These are phyloP conservation scores for Trametes cingulata DNA, from an alignment of 768 basidiomycete genomes.

Conservation along the genomic window DNA sequence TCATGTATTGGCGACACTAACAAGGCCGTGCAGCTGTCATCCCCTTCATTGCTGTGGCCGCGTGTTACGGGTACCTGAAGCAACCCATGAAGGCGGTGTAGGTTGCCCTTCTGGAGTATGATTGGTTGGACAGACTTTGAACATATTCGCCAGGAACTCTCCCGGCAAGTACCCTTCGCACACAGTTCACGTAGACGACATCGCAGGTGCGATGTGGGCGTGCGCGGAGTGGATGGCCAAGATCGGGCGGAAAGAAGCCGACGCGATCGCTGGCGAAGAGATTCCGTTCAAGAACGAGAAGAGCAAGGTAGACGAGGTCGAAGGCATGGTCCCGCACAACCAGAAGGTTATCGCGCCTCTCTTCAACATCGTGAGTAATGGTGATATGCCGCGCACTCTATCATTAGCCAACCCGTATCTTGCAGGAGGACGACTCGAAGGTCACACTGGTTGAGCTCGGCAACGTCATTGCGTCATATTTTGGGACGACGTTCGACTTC, in stretches of 20 bases:
- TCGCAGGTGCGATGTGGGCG: conserved; percentile 77
- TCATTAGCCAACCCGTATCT: not conserved
- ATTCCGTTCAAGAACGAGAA: conserved; percentile 73
- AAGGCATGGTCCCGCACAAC: conserved; percentile 58
- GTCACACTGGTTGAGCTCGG: conserved; percentile 69
- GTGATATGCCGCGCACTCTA: not conserved
- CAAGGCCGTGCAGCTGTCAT: conserved; percentile 49
- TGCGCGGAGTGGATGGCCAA: conserved; percentile 74
- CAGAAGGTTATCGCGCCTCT: conserved; percentile 67
- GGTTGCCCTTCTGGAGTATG: conserved; percentile 26
- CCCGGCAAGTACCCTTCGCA: conserved; percentile 76
- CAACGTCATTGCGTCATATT: conserved; percentile 64
- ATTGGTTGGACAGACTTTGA: conserved; percentile 18
- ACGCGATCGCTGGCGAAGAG: conserved; percentile 64
- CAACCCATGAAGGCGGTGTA: conserved; percentile 87
- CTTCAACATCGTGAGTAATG: conserved; percentile 70
- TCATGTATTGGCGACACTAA: no score
- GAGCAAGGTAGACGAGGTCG: conserved; percentile 61
- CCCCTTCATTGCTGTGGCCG: conserved; percentile 67
- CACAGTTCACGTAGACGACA: conserved; percentile 77
- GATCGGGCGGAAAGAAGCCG: conserved; percentile 60
- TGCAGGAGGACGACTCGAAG: conserved; percentile 73
- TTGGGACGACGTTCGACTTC: conserved; percentile 81
- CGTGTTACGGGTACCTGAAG: conserved; percentile 80
- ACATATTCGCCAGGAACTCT: conserved; percentile 59